Conservation (phyloP, 1,284 basidiomycete genomes). For the Ustilago tritici region DNA sequence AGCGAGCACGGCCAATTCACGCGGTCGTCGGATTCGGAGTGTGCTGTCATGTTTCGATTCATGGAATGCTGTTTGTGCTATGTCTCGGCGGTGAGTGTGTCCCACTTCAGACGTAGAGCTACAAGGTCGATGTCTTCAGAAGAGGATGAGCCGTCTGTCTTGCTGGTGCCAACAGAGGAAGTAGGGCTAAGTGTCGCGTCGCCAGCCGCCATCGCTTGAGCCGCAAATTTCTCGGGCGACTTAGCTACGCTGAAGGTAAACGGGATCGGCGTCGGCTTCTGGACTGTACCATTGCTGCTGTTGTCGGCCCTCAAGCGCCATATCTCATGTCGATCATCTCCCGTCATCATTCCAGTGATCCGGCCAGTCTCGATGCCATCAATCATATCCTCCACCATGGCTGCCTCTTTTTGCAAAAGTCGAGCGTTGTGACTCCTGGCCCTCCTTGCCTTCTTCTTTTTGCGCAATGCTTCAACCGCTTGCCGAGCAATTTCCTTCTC, state of each 20-base stretch:
- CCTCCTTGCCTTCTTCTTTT: constrained; percentile 21
- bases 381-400: constrained; percentile 36
- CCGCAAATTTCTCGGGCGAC: constrained; percentile 2
- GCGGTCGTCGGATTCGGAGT: not conserved
- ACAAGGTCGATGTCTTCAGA: constrained; percentile 41
- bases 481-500: constrained; percentile 19
- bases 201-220: not conserved
- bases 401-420: constrained; percentile 27
- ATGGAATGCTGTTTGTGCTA: not conserved
- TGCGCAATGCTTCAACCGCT: constrained; percentile 18
- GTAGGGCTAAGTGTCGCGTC: constrained; percentile 15
- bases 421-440: constrained; percentile 25
- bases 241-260: constrained; percentile 36
- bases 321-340: not conserved
- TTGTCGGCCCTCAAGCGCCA: constrained; percentile 21
- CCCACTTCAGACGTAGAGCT: constrained; percentile 21
- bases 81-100: not conserved
- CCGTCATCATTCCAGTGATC: not conserved
- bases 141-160: constrained; percentile 23
- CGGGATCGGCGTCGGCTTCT: constrained; percentile 1
- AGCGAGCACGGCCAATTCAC: not conserved
- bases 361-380: constrained; percentile 22
- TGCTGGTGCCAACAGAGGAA: constrained; percentile 14
- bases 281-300: not conserved
- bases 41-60: not conserved